Conservation (phyloP, 2,329 filamentous ascomycete species). For the Graphilbum fragrans region DNA sequence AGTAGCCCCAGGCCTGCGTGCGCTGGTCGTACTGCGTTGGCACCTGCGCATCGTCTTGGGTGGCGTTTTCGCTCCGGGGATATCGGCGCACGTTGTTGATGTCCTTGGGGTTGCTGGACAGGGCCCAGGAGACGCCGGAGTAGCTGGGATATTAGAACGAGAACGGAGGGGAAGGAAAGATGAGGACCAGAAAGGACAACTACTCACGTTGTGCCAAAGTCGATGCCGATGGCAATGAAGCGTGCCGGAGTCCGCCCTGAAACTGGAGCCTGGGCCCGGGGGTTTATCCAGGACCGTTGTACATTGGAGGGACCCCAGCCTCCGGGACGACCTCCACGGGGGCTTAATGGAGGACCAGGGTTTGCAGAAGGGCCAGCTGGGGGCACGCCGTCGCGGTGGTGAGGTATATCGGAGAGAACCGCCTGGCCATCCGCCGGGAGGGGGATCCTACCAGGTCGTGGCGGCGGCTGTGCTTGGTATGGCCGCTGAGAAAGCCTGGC, state of each 20-base stretch:
- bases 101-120: slow-evolving; percentile 1
- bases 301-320: too few species aligned
- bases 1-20: slow-evolving; percentile 3
- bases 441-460: too few species aligned
- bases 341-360: too few species aligned
- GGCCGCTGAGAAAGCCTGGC: too few species aligned
- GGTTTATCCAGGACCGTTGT: too few species aligned
- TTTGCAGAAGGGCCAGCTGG: too few species aligned
- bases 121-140: slow-evolving; percentile 9
- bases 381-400: too few species aligned
- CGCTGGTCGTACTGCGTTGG: slow-evolving; percentile 5
- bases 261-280: too few species aligned
- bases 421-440: too few species aligned
- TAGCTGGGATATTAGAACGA: not conserved
- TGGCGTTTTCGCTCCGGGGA: slow-evolving; percentile 3
- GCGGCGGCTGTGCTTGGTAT: too few species aligned
- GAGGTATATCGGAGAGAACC: too few species aligned
- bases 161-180: not conserved
- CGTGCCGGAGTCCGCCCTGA: not conserved
- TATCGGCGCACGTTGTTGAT: slow-evolving; percentile 3
- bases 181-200: not conserved
- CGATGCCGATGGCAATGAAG: slow-evolving; percentile 9
- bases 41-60: slow-evolving; percentile 10
- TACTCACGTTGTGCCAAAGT: slow-evolving; percentile 8
- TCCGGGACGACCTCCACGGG: too few species aligned